Evolutionary conservation across 2,329 filamentous ascomycete genomes (phyloP).

Genomic region (Cladosporium phlei): DNA sequence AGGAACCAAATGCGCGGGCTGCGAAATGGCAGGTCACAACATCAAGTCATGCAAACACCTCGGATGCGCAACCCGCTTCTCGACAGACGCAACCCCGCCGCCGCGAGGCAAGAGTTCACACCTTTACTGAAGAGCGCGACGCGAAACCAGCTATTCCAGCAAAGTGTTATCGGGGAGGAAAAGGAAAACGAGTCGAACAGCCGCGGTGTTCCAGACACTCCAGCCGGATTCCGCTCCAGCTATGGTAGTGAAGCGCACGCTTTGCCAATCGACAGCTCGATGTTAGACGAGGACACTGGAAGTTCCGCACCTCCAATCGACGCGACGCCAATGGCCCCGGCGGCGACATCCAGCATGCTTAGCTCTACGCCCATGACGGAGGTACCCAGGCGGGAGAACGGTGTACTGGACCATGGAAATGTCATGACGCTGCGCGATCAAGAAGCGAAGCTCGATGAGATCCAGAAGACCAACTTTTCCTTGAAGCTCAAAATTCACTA

Average conservation of each 20-base stretch:
- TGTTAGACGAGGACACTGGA: slow-evolving; percentile 59
- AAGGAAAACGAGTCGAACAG: slow-evolving; percentile 36
- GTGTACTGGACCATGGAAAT: slow-evolving; percentile 75
- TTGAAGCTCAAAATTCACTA: slow-evolving; percentile 97
- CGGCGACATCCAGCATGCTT: slow-evolving; percentile 68
- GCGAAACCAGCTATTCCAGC: slow-evolving; percentile 55
- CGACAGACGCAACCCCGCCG: slow-evolving; percentile 56
- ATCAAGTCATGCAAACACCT: slow-evolving; percentile 53
- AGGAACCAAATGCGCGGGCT: slow-evolving; percentile 69
- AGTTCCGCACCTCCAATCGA: slow-evolving; percentile 57
- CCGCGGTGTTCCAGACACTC: slow-evolving; percentile 56
- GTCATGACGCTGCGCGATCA: slow-evolving; percentile 89
- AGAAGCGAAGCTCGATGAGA: slow-evolving; percentile 85
- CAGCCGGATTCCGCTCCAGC: slow-evolving; percentile 58
- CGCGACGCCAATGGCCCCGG: slow-evolving; percentile 69
- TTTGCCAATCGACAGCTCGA: slow-evolving; percentile 70
- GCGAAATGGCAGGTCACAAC: slow-evolving; percentile 46
- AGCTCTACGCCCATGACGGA: slow-evolving; percentile 77
- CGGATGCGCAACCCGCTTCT: slow-evolving; percentile 66
- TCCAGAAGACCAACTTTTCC: slow-evolving; percentile 97
- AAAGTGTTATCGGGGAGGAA: slow-evolving; percentile 33
- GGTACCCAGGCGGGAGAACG: slow-evolving; percentile 58
- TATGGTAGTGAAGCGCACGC: slow-evolving; percentile 62
- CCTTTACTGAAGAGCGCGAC: slow-evolving; percentile 82
- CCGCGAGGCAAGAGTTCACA: slow-evolving; percentile 73